These are phyloP conservation scores for Posidonia australis DNA, from an alignment of 106 monocot genomes.

Conservation along the genomic window DNA sequence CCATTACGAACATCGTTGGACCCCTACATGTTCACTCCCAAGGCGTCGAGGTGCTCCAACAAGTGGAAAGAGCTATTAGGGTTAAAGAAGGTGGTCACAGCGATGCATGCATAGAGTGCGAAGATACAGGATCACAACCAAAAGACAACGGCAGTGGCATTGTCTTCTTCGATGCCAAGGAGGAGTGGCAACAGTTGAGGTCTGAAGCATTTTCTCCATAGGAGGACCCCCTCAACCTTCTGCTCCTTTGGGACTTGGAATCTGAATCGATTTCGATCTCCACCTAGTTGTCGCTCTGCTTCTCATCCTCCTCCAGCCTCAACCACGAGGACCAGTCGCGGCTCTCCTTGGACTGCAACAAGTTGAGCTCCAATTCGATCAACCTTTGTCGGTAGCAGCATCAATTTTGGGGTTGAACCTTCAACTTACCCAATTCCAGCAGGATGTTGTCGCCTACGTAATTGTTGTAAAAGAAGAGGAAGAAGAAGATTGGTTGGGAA, in stretches of 20 bases:
- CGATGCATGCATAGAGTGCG: background rate
- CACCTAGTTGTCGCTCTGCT: slow-evolving; percentile 47
- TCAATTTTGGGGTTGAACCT: no score
- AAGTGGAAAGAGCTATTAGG: slow-evolving; percentile 9
- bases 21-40: slow-evolving; percentile 20
- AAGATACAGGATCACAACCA: background rate
- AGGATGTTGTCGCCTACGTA: no score
- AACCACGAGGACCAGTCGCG: slow-evolving; percentile 55
- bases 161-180: slow-evolving; percentile 3
- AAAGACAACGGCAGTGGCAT: background rate
- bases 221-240: background rate
- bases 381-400: no score
- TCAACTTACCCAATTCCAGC: no score
- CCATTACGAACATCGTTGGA: slow-evolving; percentile 12
- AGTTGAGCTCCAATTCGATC: no score
- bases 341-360: no score
- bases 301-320: slow-evolving; percentile 39
- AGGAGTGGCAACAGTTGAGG: slow-evolving; percentile 12
- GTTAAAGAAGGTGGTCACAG: slow-evolving; percentile 15
- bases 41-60: slow-evolving; percentile 17
- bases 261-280: slow-evolving; percentile 32
- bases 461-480: no score
- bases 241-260: slow-evolving; percentile 46
- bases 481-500: no score
- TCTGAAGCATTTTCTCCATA: slow-evolving; percentile 35